Evolutionary conservation across 768 basidiomycete genomes (phyloP).

Genomic region (Termitomyces sp.): DNA sequence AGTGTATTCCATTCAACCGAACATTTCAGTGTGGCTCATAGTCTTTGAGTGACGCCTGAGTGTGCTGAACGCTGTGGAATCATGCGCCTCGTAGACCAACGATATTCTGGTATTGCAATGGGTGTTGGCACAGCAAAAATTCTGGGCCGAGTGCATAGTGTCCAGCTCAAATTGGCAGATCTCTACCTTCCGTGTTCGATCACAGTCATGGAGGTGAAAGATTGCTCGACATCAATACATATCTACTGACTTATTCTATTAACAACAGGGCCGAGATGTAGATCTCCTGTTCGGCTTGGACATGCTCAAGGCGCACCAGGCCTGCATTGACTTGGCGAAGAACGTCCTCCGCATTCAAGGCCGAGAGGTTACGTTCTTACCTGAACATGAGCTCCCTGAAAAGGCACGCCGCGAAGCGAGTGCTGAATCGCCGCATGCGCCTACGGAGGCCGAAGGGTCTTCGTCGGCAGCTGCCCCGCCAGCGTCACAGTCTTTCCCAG

Average conservation of each 20-base stretch:
- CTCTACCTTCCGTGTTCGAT: slow-evolving; percentile 85
- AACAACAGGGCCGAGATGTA: slow-evolving; percentile 71
- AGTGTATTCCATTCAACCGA: slow-evolving; percentile 20
- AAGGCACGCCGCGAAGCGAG: slow-evolving; percentile 44
- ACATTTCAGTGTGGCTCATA: not conserved
- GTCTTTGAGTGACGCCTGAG: slow-evolving; percentile 74
- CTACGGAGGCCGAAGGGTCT: slow-evolving; percentile 11
- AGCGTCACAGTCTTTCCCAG: slow-evolving; percentile 47
- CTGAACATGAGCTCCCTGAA: slow-evolving; percentile 92
- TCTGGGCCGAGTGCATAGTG: slow-evolving; percentile 89
- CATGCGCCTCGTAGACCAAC: slow-evolving; percentile 88
- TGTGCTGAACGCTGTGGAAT: slow-evolving; percentile 90
- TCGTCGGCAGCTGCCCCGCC: slow-evolving; percentile 7
- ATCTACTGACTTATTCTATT: not conserved
- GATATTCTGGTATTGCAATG: slow-evolving; percentile 83
- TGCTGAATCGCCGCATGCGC: slow-evolving; percentile 20
- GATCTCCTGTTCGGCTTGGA: slow-evolving; percentile 98
- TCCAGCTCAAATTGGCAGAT: slow-evolving; percentile 85
- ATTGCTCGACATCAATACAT: not conserved
- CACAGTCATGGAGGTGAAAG: slow-evolving; percentile 84
- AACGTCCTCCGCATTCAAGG: slow-evolving; percentile 89
- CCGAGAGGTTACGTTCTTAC: slow-evolving; percentile 80
- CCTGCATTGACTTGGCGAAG: slow-evolving; percentile 90
- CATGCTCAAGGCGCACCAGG: slow-evolving; percentile 98
- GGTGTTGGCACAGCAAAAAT: slow-evolving; percentile 96